Conservation (phyloP, 78 protist genomes). For the Tieghemostelium lacteum region DNA sequence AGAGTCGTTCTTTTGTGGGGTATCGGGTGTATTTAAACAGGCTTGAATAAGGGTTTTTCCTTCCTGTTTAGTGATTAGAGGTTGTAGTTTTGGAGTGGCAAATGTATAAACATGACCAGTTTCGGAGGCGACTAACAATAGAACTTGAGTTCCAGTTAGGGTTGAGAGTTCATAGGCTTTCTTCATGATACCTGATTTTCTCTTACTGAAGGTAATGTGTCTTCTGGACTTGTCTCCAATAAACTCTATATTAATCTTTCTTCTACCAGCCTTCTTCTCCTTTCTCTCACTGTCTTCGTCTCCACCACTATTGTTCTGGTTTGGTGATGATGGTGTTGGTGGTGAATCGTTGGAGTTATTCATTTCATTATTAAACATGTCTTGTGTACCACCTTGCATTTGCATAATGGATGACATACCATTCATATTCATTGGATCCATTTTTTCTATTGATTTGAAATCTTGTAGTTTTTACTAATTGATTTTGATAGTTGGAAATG, state of each 20-base stretch:
- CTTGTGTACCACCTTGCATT: too few species aligned
- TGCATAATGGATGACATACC: too few species aligned
- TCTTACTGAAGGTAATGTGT: conserved; percentile 91
- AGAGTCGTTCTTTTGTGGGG: not conserved
- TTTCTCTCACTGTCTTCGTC: conserved; percentile 1
- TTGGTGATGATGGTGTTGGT: conserved; percentile 30
- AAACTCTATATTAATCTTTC: conserved; percentile 93
- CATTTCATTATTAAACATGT: too few species aligned
- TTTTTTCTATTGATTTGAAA: not conserved
- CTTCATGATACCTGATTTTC: not conserved
- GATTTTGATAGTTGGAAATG: not conserved
- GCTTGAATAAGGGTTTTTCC: conserved; percentile 77
- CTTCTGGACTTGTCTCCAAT: conserved; percentile 91
- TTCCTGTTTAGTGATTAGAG: conserved; percentile 90
- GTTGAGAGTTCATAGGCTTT: conserved; percentile 90
- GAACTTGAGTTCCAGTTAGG: conserved; percentile 96
- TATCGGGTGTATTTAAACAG: conserved; percentile 75
- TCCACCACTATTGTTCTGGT: not conserved
- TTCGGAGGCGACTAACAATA: conserved; percentile 94
- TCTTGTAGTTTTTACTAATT: not conserved
- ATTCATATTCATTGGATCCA: not conserved
- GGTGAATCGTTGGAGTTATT: conserved; percentile 38
- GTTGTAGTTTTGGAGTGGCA: conserved; percentile 97
- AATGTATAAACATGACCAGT: conserved; percentile 96
- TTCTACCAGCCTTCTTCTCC: conserved; percentile 87